Evolutionary conservation across 139 green algal species (phyloP).

Genomic region (Pycnococcus provasolii): DNA sequence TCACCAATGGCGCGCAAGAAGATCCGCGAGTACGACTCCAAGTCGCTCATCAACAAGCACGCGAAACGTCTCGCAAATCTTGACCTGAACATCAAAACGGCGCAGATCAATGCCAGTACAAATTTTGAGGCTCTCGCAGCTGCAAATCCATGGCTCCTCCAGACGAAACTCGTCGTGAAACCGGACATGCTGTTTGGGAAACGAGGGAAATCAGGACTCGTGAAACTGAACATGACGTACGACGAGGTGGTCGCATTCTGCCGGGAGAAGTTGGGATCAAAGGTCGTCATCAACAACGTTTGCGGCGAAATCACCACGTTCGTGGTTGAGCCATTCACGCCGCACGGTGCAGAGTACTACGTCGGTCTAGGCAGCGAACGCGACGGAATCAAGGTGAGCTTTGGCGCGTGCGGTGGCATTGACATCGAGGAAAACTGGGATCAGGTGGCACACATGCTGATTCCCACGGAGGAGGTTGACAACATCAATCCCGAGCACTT

Average conservation of each 20-base stretch:
- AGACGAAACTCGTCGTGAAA: conserved; percentile 72
- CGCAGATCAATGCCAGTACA: conserved; percentile 44
- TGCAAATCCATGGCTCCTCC: conserved; percentile 55
- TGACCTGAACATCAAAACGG: conserved; percentile 53
- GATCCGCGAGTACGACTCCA: conserved; percentile 68
- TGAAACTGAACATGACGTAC: conserved; percentile 61
- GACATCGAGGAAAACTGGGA: conserved; percentile 95
- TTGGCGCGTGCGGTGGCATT: conserved; percentile 63
- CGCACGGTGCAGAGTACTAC: conserved; percentile 73
- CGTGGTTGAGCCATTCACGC: conserved; percentile 86
- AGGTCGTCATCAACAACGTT: conserved; percentile 51
- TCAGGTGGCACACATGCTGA: conserved; percentile 49
- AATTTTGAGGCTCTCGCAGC: conserved; percentile 52
- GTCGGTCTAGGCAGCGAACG: conserved; percentile 54
- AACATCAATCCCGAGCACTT: too few relatives aligned
- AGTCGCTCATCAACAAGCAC: conserved; percentile 64
- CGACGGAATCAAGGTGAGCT: conserved; percentile 43
- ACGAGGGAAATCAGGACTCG: conserved; percentile 84
- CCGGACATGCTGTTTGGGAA: conserved; percentile 93
- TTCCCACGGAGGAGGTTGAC: conserved; percentile 31
- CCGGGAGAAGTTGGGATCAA: too few relatives aligned
- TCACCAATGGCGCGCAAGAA: conserved; percentile 61
- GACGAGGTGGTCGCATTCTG: neutral
- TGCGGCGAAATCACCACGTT: conserved; percentile 71
- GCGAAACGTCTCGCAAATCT: conserved; percentile 53